Conservation (phyloP, 495 filamentous ascomycete species). For the Tetracladium marchalianum region DNA sequence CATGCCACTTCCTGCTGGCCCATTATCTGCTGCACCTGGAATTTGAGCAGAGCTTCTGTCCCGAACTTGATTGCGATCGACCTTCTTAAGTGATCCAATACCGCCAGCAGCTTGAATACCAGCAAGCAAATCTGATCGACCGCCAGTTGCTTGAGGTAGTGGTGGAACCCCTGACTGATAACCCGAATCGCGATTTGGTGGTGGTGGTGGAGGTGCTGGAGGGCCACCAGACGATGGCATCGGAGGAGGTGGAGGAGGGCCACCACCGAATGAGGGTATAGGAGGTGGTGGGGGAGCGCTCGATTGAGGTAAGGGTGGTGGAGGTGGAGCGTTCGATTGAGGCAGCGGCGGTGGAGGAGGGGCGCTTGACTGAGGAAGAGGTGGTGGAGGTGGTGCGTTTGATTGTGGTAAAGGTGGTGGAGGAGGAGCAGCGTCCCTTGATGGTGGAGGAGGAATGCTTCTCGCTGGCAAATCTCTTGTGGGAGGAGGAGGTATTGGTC, state of each 20-base stretch:
- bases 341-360: conserved; percentile 29
- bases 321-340: conserved; percentile 27
- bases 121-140: conserved; percentile 62
- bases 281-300: conserved; percentile 15
- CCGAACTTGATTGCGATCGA: conserved; percentile 62
- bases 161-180: conserved; percentile 46
- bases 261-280: conserved; percentile 21
- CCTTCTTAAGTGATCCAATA: conserved; percentile 66
- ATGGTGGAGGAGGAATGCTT: conserved; percentile 26
- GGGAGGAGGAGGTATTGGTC: conserved; percentile 27
- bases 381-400: conserved; percentile 19
- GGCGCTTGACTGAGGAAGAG: conserved; percentile 13
- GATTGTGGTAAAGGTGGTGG: conserved; percentile 20
- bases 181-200: conserved; percentile 55
- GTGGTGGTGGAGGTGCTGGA: conserved; percentile 57
- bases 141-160: conserved; percentile 39
- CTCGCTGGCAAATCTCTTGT: background rate
- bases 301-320: conserved; percentile 24
- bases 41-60: conserved; percentile 71
- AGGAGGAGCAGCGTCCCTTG: conserved; percentile 10
- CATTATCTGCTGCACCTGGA: conserved; percentile 44
- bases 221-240: conserved; percentile 26
- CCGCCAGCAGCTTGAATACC: conserved; percentile 74
- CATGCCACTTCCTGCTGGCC: conserved; percentile 44
- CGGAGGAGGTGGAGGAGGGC: conserved; percentile 41